These are phyloP conservation scores for Didymella arachidicola DNA, from an alignment of 2,329 filamentous ascomycete species.

Conservation along the genomic window DNA sequence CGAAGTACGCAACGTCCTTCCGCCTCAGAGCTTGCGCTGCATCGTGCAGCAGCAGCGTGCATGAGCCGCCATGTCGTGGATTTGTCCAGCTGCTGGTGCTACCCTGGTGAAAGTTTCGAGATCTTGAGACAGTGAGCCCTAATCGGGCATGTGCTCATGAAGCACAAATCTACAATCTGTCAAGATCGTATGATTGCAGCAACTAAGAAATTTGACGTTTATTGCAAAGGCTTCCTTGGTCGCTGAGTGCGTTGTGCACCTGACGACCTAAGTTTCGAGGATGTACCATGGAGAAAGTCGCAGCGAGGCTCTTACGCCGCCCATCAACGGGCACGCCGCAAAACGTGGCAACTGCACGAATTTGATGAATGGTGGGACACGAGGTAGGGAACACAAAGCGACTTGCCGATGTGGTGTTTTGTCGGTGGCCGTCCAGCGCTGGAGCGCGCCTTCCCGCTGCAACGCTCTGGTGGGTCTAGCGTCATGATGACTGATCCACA, in stretches of 20 bases:
- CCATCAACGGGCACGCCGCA: slow-evolving; percentile 5
- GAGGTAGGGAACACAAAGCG: background rate
- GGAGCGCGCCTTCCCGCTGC: background rate
- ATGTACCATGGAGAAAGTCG: background rate
- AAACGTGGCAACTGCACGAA: slow-evolving; percentile 4
- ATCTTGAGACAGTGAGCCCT: background rate
- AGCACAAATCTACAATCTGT: background rate
- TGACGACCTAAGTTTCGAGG: background rate
- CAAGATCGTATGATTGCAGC: background rate
- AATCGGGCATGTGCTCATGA: background rate
- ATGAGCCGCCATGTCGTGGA: background rate
- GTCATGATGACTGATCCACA: slow-evolving; percentile 18
- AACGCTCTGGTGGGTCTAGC: slow-evolving; percentile 9
- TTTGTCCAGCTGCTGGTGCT: background rate
- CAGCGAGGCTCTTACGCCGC: slow-evolving; percentile 6
- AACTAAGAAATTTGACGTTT: background rate
- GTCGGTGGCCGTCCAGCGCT: background rate
- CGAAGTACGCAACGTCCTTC: slow-evolving; percentile 15
- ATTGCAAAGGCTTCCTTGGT: background rate
- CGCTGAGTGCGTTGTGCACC: background rate
- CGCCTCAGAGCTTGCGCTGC: background rate
- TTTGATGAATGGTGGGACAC: slow-evolving; percentile 1
- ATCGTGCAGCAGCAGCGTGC: background rate
- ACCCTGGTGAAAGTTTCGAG: background rate
- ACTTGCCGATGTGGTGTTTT: slow-evolving; percentile 3